Evolutionary conservation across 2,329 filamentous ascomycete genomes (phyloP), one percentile per base, ranked within the genome.

Genomic region (Colletotrichum tropicale): DNA sequence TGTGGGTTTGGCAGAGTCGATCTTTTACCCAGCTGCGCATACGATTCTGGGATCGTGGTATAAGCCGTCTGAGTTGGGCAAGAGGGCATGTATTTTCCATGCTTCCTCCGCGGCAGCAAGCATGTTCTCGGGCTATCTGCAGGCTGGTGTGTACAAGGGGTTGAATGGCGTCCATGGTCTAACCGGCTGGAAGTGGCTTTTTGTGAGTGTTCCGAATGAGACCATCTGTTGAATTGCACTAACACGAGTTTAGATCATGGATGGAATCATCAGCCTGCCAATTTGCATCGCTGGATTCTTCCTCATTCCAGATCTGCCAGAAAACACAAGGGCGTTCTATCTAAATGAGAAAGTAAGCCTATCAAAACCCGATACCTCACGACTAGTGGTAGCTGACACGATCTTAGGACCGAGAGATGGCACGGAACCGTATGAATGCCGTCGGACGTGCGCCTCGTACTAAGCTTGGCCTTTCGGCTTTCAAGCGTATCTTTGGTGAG

Each of bases 121-220:
- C 26, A 90, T 92, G 88, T 88, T 91, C 69, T 89, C 88, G 21
- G 90, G 89, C 1, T 91, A 90, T 71, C 84, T 91, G 0, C 89
- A 91, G 81, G 87, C 89, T 1, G 89, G 87, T 0, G 88, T 88
- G 1, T 90, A 91, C 79, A 87, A 88, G 24, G 74, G 74, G 2
- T 83, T 92, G 0, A 88, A 88, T 36, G 89, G 89, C 0, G 82
- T 87, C 0, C 80, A 80, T 9, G 89, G 89, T 0, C 77, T 83
- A 10, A 78, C 82, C 0, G 85, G 83, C 1, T 87, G 81, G 81
- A 82, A 83, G 28, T 87, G 84, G 84, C 80, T 86, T 7, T 87
- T 87, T 30, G 74, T 75, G 36, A 68, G 70, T 55, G 13, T 2
- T 34, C 6, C 9, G 8, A 6, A 18, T 24, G 12, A 26, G 12